phyloP scores from a whole-genome alignment of 2,329 filamentous ascomycete genomes.

The Cercospora berteroae region DNA sequence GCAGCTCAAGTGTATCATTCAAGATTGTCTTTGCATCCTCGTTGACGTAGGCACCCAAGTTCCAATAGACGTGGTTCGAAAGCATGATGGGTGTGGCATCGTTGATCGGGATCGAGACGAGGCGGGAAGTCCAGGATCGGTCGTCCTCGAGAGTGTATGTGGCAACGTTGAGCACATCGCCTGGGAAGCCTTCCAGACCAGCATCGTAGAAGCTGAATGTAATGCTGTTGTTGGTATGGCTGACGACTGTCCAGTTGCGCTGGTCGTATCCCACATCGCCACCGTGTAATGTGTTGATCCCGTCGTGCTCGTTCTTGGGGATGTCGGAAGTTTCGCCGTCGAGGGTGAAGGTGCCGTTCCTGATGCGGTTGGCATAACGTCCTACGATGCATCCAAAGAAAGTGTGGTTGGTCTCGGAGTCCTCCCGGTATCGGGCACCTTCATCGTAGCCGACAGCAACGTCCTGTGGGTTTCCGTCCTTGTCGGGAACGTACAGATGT shows the following conservation, averaged over 20 bases:
- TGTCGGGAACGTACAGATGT: conserved; percentile 33
- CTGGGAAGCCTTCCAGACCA: conserved; percentile 74
- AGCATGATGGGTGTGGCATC: conserved; percentile 83
- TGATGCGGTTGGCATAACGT: conserved; percentile 56
- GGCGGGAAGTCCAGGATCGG: conserved; percentile 68
- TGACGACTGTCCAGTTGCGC: conserved; percentile 70
- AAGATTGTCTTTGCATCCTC: conserved; percentile 63
- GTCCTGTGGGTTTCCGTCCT: conserved; percentile 46
- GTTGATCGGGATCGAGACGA: conserved; percentile 67
- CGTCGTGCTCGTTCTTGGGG: conserved; percentile 52
- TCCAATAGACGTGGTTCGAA: conserved; percentile 75
- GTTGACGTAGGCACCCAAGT: conserved; percentile 76
- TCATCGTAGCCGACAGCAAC: conserved; percentile 53
- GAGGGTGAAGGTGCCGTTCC: conserved; percentile 56
- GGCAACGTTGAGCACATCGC: conserved; percentile 70
- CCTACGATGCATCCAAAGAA: conserved; percentile 62
- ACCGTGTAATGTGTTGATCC: conserved; percentile 54
- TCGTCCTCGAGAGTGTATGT: conserved; percentile 68
- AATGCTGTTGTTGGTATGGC: conserved; percentile 65
- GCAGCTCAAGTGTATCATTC: conserved; percentile 71
- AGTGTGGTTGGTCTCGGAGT: conserved; percentile 52
- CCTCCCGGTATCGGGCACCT: conserved; percentile 41
- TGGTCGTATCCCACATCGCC: conserved; percentile 59
- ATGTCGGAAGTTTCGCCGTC: conserved; percentile 50
- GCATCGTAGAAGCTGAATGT: conserved; percentile 73